Percentiles rank a stretch among this genome's conserved stretches.
phyloP scores from a whole-genome alignment of 2,329 filamentous ascomycete species.

The Xylariomycetidae sp. region DNA sequence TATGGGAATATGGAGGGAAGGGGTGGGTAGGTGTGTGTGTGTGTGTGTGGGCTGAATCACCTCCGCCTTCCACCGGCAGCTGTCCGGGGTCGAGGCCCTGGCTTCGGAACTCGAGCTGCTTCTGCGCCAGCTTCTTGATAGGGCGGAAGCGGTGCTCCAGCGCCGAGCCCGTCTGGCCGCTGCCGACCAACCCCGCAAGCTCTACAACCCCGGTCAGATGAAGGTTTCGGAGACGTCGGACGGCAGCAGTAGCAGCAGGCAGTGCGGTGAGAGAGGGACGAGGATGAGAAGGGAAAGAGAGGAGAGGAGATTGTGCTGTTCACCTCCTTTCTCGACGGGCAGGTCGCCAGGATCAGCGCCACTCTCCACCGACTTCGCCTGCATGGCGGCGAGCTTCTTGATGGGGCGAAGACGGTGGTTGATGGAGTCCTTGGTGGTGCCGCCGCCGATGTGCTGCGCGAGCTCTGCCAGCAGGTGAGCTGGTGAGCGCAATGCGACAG shows the following conservation, averaged over 20 bases:
- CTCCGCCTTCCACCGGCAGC: slow-evolving; percentile 33
- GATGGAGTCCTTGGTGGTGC: slow-evolving; percentile 27
- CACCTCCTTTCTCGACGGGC: slow-evolving; percentile 30
- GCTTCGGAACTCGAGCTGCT: slow-evolving; percentile 10
- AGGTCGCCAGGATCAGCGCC: slow-evolving; percentile 29
- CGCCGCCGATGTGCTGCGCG: slow-evolving; percentile 24
- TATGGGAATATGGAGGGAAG: no score
- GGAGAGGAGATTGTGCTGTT: no score
- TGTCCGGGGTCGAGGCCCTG: slow-evolving; percentile 28
- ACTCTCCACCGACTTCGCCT: slow-evolving; percentile 22
- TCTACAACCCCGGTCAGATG: slow-evolving; percentile 8
- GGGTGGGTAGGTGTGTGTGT: no score
- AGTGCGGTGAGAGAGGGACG: background rate
- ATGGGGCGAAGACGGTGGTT: slow-evolving; percentile 34
- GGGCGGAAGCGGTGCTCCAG: slow-evolving; percentile 48
- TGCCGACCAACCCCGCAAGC: slow-evolving; percentile 22
- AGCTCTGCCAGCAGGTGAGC: slow-evolving; percentile 13
- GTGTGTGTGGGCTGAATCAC: no score
- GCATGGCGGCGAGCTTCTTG: slow-evolving; percentile 31
- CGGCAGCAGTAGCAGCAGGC: background rate
- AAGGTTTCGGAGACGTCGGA: no score
- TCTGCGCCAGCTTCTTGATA: slow-evolving; percentile 35
- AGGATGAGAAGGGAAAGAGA: slow-evolving; percentile 2
- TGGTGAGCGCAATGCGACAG: slow-evolving; percentile 3
- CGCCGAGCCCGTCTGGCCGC: slow-evolving; percentile 40